phyloP scores from a whole-genome alignment of 2,329 filamentous ascomycete species.

The Diaporthe capsici region DNA sequence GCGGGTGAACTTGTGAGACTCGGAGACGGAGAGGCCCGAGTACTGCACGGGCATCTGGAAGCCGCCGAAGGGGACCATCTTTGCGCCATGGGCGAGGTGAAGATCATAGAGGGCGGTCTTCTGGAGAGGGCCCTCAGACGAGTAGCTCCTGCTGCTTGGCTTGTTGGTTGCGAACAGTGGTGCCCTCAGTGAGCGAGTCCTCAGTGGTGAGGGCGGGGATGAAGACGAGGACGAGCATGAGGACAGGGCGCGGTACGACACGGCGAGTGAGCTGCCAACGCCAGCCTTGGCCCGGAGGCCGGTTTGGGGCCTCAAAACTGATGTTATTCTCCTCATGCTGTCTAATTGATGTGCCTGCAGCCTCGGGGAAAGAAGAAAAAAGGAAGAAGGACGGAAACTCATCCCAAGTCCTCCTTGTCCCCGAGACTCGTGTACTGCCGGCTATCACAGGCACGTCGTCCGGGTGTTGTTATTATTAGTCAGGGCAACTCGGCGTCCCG shows the following conservation, averaged over 20 bases:
- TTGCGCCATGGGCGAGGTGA: constrained; percentile 78
- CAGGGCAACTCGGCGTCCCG: constrained; percentile 20
- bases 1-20: constrained; percentile 92
- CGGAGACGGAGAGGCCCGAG: constrained; percentile 79
- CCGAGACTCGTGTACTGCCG: constrained; percentile 3
- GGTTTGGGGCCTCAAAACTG: constrained; percentile 25
- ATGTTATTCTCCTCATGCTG: constrained; percentile 36
- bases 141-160: constrained; percentile 33
- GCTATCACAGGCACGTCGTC: constrained; percentile 26
- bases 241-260: constrained; percentile 22
- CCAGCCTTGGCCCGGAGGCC: constrained; percentile 19
- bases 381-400: not conserved
- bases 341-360: not conserved
- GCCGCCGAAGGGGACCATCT: constrained; percentile 97
- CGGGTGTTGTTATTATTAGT: constrained; percentile 17
- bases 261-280: constrained; percentile 15
- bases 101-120: constrained; percentile 55
- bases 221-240: constrained; percentile 13
- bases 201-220: constrained; percentile 1
- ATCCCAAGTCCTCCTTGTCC: not conserved
- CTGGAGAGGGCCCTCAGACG: constrained; percentile 33
- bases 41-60: constrained; percentile 96
- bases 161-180: not conserved
- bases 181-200: not conserved
- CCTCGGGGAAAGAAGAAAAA: not conserved